Conservation (phyloP, 345 rosid species). For the Eutrema japonicum region DNA sequence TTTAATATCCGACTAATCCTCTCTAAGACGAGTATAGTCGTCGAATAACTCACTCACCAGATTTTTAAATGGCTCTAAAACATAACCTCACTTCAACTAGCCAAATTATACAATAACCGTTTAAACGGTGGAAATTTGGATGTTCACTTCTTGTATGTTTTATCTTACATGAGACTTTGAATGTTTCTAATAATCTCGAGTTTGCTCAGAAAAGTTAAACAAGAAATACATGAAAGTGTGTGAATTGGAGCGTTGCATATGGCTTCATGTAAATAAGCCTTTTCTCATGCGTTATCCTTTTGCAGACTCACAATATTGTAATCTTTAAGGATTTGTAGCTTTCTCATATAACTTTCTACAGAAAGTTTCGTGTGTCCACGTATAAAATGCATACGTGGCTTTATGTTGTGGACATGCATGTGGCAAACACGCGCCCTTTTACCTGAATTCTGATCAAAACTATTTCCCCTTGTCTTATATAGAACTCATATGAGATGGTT, state of each 20-base stretch:
- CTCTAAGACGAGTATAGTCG: too few species aligned
- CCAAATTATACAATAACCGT: background rate
- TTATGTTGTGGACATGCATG: conserved; percentile 24
- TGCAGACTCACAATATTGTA: conserved; percentile 17
- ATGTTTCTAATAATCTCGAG: conserved; percentile 24
- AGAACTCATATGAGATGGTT: conserved; percentile 11
- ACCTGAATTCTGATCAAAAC: conserved; percentile 26
- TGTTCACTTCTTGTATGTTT: background rate
- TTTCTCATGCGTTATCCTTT: conserved; percentile 38
- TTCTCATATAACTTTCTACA: conserved; percentile 15
- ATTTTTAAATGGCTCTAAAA: too few species aligned
- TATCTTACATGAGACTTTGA: conserved; percentile 23
- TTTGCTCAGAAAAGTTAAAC: conserved; percentile 20
- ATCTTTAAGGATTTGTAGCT: conserved; percentile 20
- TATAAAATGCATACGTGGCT: conserved; percentile 27
- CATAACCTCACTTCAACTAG: too few species aligned
- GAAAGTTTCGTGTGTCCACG: conserved; percentile 26
- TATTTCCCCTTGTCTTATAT: conserved; percentile 26
- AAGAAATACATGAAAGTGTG: conserved; percentile 17
- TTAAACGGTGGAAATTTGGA: conserved; percentile 7
- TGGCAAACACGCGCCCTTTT: conserved; percentile 39
- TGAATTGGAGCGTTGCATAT: conserved; percentile 36
- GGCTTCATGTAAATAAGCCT: conserved; percentile 29
- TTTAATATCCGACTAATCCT: too few species aligned
- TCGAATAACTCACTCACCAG: too few species aligned